A percentile compares a stretch with the other conserved stretches of the same genome.
Conservation (phyloP, 495 filamentous ascomycete species). For the Podospora sp. region DNA sequence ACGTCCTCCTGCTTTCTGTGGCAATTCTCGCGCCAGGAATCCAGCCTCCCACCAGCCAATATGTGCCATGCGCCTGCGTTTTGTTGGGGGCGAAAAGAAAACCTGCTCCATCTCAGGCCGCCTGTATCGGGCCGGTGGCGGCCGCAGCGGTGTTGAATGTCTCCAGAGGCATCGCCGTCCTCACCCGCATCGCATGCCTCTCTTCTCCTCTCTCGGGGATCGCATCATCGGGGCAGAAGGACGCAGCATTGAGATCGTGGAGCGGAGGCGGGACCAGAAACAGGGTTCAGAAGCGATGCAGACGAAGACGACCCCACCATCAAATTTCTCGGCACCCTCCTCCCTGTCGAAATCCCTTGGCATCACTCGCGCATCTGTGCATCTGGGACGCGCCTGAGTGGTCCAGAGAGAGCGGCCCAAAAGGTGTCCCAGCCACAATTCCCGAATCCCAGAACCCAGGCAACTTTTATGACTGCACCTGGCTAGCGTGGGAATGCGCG, state of each 20-base stretch:
- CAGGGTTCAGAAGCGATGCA: conserved; percentile 11
- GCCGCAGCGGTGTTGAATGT: not conserved
- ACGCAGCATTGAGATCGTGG: conserved; percentile 1
- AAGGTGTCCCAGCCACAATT: conserved; percentile 14
- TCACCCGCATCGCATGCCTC: not conserved
- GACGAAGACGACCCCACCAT: conserved; percentile 16
- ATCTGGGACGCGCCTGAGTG: conserved; percentile 14
- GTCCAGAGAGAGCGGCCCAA: not conserved
- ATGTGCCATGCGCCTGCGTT: not conserved
- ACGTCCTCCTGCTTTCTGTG: not conserved
- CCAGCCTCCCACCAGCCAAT: not conserved
- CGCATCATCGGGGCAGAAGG: conserved; percentile 4
- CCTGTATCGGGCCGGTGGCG: not conserved
- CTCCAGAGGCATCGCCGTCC: not conserved
- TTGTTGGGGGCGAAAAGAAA: not conserved
- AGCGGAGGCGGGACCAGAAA: conserved; percentile 8
- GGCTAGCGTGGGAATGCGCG: conserved; percentile 11
- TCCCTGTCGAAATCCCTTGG: conserved; percentile 20
- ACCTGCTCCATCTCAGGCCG: not conserved
- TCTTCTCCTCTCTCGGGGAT: not conserved
- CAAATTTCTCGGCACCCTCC: conserved; percentile 20
- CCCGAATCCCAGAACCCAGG: conserved; percentile 12
- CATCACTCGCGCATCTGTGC: conserved; percentile 4
- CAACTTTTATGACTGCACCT: conserved; percentile 10
- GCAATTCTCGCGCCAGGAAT: not conserved